A percentile compares a stretch with the other conserved stretches of the same genome.
Evolutionary conservation across 2,329 filamentous ascomycete genomes (phyloP).

Genomic region (Pyricularia pennisetigena): DNA sequence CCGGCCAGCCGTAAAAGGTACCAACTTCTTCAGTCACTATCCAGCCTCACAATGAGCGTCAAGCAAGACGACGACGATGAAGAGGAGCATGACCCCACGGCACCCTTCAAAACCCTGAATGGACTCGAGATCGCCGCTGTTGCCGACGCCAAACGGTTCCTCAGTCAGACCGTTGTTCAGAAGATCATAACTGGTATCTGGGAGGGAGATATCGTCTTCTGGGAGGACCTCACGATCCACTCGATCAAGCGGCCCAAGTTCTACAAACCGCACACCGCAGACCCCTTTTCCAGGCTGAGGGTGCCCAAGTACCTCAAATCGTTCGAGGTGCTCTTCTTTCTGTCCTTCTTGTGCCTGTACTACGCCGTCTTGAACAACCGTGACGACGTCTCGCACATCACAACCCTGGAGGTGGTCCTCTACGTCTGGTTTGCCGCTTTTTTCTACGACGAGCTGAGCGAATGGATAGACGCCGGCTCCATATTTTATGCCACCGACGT

Average conservation of each 20-base stretch:
- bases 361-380: conserved; percentile 77
- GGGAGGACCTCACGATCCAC: conserved; percentile 66
- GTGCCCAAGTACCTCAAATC: conserved; percentile 62
- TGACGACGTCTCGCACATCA: conserved; percentile 56
- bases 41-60: conserved; percentile 41
- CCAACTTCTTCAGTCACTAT: conserved; percentile 43
- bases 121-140: conserved; percentile 80
- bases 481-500: conserved; percentile 79
- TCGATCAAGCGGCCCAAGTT: conserved; percentile 67
- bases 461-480: conserved; percentile 77
- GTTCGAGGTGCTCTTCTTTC: conserved; percentile 76
- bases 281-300: conserved; percentile 55
- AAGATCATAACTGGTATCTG: conserved; percentile 78
- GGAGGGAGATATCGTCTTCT: conserved; percentile 80
- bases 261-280: conserved; percentile 58
- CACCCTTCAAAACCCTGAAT: conserved; percentile 69
- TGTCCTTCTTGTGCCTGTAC: conserved; percentile 67
- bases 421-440: conserved; percentile 85
- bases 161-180: conserved; percentile 72
- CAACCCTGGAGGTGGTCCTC: conserved; percentile 58
- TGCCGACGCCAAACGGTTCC: conserved; percentile 72
- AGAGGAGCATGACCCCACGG: conserved; percentile 51
- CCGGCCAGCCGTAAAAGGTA: conserved; percentile 35
- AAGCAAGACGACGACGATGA: conserved; percentile 31
- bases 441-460: conserved; percentile 77